phyloP scores from a whole-genome alignment of 2,329 filamentous ascomycete genomes.

The Botrytis pseudocinerea region DNA sequence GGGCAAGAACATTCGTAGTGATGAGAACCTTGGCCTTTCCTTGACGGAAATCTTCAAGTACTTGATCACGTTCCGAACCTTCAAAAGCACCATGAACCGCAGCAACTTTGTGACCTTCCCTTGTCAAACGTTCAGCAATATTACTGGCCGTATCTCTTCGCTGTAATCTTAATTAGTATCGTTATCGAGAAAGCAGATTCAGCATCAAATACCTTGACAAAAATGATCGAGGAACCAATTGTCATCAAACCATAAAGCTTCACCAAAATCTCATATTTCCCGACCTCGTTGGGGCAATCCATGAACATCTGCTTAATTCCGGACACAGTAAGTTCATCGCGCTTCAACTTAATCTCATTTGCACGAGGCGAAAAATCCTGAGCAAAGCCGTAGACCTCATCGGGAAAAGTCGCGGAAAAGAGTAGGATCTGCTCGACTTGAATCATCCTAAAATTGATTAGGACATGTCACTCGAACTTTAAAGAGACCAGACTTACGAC shows the following conservation, averaged over 20 bases:
- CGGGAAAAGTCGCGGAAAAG: slow-evolving; percentile 96
- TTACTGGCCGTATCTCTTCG: slow-evolving; percentile 81
- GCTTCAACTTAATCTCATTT: slow-evolving; percentile 82
- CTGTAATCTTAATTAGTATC: slow-evolving; percentile 46
- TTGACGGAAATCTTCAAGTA: slow-evolving; percentile 83
- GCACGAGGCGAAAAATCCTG: slow-evolving; percentile 80
- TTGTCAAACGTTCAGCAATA: slow-evolving; percentile 82
- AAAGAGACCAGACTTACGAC: slow-evolving; percentile 55
- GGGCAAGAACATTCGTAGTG: slow-evolving; percentile 93
- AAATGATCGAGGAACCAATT: slow-evolving; percentile 96
- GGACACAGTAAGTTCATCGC: slow-evolving; percentile 91
- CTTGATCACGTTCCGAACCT: slow-evolving; percentile 74
- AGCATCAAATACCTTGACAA: slow-evolving; percentile 72
- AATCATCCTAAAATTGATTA: slow-evolving; percentile 58
- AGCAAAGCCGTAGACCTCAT: slow-evolving; percentile 82
- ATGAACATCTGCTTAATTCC: slow-evolving; percentile 98
- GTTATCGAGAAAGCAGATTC: neutral
- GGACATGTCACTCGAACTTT: slow-evolving; percentile 4
- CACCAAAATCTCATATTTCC: slow-evolving; percentile 86
- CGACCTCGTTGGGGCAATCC: slow-evolving; percentile 77
- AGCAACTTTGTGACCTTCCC: slow-evolving; percentile 88
- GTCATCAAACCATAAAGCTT: slow-evolving; percentile 96
- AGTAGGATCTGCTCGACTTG: slow-evolving; percentile 80
- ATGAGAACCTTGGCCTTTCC: slow-evolving; percentile 94
- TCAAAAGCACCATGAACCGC: slow-evolving; percentile 88